Base-by-base conservation (phyloP, 768 basidiomycete species). In the Amanita rubescens region DNA sequence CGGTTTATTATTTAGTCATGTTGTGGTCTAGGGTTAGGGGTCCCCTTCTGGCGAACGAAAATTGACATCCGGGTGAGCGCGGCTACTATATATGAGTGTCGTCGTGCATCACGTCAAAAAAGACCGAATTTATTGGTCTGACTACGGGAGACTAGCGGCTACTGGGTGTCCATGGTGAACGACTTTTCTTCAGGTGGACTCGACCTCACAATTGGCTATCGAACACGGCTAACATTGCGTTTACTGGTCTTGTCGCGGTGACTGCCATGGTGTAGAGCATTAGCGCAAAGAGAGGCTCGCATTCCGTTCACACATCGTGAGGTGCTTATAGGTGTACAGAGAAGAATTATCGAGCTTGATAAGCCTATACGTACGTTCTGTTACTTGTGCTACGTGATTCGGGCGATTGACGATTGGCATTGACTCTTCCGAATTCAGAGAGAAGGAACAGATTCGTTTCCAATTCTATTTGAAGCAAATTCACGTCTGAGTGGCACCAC, bases 191-290 rank as follows among this genome's bases (percentile, higher is more conserved):
- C 43, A 92, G 92, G 94, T 97, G 94, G 94, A 81, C 83, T 33
- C 81, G 90, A 17, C 94, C 94, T 6, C 73, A 81, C 22, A 95
- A 94, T 72, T 96, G 94, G 94, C 82, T 80, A 54, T 67, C 81
- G 24, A 94, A 94, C 73, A 95, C 94, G 2, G 80, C 79, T 1
- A n/a, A n/a, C n/a, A 79, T 95, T 49, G 77, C 79, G 15, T 77
- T 81, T 55, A 72, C 75, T 51, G 90, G 90, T 3, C 85, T 94
- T 53, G 69, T 80, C 37, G 75, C 79, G 2, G 69, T 84, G 4
- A 81, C 82, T 6, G 91, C 83, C 56, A 72, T 63, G 3, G 67
- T 85, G 10, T 94, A 85, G 84, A 75, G 69, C 30, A 66, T 86
- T 55, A 90, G 87, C 58, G 90, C 90, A 12, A 79, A 79, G 50